Percentiles rank a stretch among this genome's conserved stretches.
These are phyloP conservation scores for Dendryphion nanum DNA, from an alignment of 2,329 filamentous ascomycete genomes.

Conservation along the genomic window DNA sequence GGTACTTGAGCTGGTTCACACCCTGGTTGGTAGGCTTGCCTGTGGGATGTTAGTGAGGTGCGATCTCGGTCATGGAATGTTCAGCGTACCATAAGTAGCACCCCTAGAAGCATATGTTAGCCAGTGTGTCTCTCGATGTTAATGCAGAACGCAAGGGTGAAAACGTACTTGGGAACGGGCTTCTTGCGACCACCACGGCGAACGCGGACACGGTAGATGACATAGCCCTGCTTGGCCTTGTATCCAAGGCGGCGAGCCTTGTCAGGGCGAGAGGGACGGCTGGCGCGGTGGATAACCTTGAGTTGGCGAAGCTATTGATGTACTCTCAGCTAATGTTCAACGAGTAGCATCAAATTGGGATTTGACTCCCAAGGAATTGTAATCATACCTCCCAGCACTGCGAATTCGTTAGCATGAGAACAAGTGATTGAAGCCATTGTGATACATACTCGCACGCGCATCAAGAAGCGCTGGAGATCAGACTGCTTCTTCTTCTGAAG, in stretches of 20 bases:
- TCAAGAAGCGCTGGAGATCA: slow-evolving; percentile 99
- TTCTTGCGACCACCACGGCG: slow-evolving; percentile 98
- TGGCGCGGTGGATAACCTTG: slow-evolving; percentile 99
- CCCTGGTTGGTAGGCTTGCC: slow-evolving; percentile 99
- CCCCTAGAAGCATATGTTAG: slow-evolving; percentile 53
- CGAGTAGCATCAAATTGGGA: slow-evolving; percentile 69
- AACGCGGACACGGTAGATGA: slow-evolving; percentile 99
- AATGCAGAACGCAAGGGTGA: neutral
- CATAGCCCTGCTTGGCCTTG: slow-evolving; percentile 99
- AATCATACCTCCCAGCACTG: slow-evolving; percentile 88
- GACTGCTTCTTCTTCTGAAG: slow-evolving; percentile 99
- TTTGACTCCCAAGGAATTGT: slow-evolving; percentile 19
- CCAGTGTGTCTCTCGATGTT: neutral
- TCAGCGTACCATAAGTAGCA: slow-evolving; percentile 88
- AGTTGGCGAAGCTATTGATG: slow-evolving; percentile 99
- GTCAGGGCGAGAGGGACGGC: slow-evolving; percentile 96
- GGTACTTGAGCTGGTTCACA: slow-evolving; percentile 99
- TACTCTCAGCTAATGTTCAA: slow-evolving; percentile 99
- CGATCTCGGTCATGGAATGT: too few species aligned
- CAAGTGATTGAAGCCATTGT: slow-evolving; percentile 2
- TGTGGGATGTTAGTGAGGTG: slow-evolving; percentile 43
- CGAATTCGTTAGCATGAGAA: slow-evolving; percentile 28
- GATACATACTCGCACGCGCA: slow-evolving; percentile 63
- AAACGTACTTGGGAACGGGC: slow-evolving; percentile 71
- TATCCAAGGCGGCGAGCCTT: slow-evolving; percentile 99